These are phyloP conservation scores for Trapa incisa DNA, from an alignment of 345 rosid genomes.

Conservation along the genomic window DNA sequence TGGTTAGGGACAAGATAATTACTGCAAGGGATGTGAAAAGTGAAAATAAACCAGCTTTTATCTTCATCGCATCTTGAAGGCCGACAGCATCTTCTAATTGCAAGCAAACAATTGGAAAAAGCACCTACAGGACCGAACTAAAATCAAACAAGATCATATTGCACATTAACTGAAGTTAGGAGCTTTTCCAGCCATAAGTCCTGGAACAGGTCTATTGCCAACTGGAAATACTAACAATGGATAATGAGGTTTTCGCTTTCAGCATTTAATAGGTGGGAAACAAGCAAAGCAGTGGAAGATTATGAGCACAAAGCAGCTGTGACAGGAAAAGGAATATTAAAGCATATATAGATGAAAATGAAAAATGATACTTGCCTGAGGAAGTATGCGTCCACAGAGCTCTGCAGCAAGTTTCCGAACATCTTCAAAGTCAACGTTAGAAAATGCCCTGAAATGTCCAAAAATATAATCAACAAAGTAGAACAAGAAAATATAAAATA, in stretches of 20 bases:
- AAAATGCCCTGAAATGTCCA: conserved; percentile 49
- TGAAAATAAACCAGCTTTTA: conserved; percentile 75
- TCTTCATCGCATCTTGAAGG: conserved; percentile 37
- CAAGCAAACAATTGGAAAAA: conserved; percentile 45
- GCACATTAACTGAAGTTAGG: background rate
- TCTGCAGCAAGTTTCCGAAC: conserved; percentile 82
- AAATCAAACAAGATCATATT: background rate
- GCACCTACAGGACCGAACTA: conserved; percentile 37
- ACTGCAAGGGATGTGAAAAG: conserved; percentile 78
- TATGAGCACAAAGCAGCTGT: background rate
- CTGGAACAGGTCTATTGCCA: background rate
- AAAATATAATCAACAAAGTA: background rate
- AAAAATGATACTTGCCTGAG: conserved; percentile 27
- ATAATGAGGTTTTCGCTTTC: background rate
- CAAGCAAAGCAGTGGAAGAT: background rate
- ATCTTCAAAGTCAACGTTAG: conserved; percentile 62
- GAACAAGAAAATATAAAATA: conserved; percentile 6
- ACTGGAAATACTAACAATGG: background rate
- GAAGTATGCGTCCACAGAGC: conserved; percentile 86
- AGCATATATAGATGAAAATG: background rate
- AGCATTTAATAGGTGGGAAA: background rate
- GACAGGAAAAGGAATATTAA: background rate
- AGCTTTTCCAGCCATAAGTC: background rate
- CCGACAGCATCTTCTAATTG: conserved; percentile 35
- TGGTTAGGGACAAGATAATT: conserved; percentile 14